These are phyloP conservation scores for Ceratobasidium sp. DNA, from an alignment of 1,284 basidiomycete genomes.

Conservation along the genomic window DNA sequence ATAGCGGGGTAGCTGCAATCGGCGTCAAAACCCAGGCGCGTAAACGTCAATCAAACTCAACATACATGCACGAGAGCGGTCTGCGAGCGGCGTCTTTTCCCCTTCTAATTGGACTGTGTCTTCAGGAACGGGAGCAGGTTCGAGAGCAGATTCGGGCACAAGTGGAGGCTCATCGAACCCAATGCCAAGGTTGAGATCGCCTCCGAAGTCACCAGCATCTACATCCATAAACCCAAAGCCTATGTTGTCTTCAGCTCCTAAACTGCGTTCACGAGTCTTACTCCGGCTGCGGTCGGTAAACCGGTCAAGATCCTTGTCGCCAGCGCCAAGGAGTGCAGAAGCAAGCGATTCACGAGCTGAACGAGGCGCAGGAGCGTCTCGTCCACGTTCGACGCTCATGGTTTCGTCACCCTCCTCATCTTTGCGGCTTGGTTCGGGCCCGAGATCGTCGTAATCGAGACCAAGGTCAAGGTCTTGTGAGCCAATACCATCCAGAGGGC, in stretches of 20 bases:
- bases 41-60: constrained; percentile 45
- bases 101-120: constrained; percentile 54
- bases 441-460: constrained; percentile 71
- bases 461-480: constrained; percentile 82
- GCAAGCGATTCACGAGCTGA: constrained; percentile 66
- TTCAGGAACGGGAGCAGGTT: constrained; percentile 50
- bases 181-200: constrained; percentile 63
- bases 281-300: constrained; percentile 67
- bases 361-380: constrained; percentile 68
- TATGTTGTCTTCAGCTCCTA: constrained; percentile 64
- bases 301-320: constrained; percentile 63
- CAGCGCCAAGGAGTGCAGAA: constrained; percentile 64
- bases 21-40: constrained; percentile 10
- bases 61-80: constrained; percentile 76
- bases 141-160: constrained; percentile 8
- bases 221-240: constrained; percentile 60
- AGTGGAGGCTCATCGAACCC: constrained; percentile 66
- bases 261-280: constrained; percentile 70
- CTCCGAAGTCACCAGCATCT: constrained; percentile 59
- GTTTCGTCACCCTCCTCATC: constrained; percentile 50
- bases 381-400: constrained; percentile 75
- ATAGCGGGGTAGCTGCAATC: constrained; percentile 72
- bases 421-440: constrained; percentile 27
- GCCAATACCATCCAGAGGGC: constrained; percentile 82
- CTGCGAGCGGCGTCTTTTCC: constrained; percentile 58